These are phyloP conservation scores for Cryphonectria japonica DNA, from an alignment of 2,329 filamentous ascomycete species.

Conservation along the genomic window DNA sequence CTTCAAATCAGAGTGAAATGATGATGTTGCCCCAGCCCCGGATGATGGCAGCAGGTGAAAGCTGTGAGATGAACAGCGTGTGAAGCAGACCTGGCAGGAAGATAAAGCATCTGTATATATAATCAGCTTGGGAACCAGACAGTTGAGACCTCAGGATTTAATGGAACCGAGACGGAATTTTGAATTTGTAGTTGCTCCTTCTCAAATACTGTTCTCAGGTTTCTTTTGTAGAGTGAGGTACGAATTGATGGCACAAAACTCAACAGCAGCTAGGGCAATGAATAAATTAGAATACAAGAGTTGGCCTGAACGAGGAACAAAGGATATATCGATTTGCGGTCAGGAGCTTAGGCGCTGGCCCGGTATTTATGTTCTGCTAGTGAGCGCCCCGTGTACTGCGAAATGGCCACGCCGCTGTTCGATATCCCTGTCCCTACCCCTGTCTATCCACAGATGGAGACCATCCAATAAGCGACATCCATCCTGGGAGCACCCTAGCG, in stretches of 20 bases:
- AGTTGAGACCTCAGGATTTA: neutral
- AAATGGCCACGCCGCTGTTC: too few relatives aligned
- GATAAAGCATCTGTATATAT: neutral
- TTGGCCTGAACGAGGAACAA: too few relatives aligned
- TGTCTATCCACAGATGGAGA: too few relatives aligned
- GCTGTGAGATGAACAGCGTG: neutral
- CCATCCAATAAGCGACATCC: too few relatives aligned
- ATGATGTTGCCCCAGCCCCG: neutral
- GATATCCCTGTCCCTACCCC: too few relatives aligned
- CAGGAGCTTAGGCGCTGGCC: too few relatives aligned
- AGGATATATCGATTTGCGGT: too few relatives aligned
- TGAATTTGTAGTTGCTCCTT: neutral
- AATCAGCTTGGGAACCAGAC: neutral
- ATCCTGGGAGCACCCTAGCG: too few relatives aligned
- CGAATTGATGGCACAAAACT: neutral
- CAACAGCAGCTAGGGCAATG: neutral
- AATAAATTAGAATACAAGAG: neutral
- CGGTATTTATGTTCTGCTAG: too few relatives aligned
- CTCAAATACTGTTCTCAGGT: neutral
- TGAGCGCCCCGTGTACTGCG: too few relatives aligned
- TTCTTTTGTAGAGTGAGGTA: neutral
- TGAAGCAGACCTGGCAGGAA: neutral
- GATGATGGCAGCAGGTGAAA: neutral
- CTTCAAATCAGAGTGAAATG: neutral
- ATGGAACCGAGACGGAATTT: neutral